These are phyloP conservation scores for Nigrospora oryzae DNA, from an alignment of 2,329 filamentous ascomycete genomes.

Conservation along the genomic window DNA sequence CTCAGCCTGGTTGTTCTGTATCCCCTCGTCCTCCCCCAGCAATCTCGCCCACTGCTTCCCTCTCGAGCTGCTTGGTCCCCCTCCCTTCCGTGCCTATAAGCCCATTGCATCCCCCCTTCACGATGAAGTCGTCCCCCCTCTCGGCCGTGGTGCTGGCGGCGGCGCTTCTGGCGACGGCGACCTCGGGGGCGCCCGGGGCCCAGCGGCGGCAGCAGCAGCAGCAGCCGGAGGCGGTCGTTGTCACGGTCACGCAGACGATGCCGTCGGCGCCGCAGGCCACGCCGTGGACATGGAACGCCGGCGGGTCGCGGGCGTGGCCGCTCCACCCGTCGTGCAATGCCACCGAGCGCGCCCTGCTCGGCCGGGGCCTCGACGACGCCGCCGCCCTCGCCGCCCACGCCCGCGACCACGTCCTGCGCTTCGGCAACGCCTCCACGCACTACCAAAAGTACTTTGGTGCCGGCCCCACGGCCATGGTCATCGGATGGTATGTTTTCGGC, in stretches of 20 bases:
- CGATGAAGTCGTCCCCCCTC: neutral
- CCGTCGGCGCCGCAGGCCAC: conserved; percentile 1
- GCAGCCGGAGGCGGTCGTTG: neutral
- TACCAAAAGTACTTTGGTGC: conserved; percentile 61
- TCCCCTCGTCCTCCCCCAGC: too few species aligned
- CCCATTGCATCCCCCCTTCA: neutral
- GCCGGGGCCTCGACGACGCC: conserved; percentile 48
- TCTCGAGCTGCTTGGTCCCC: neutral
- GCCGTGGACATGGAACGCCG: conserved; percentile 8
- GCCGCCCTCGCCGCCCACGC: conserved; percentile 51
- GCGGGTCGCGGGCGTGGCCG: conserved; percentile 20
- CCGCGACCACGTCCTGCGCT: conserved; percentile 50
- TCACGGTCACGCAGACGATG: conserved; percentile 7
- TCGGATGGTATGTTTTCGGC: conserved; percentile 46
- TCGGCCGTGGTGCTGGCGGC: neutral
- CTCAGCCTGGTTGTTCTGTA: too few species aligned
- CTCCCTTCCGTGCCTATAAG: too few species aligned
- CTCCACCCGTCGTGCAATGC: conserved; percentile 61
- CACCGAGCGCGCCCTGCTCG: conserved; percentile 49
- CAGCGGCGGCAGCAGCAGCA: conserved; percentile 3
- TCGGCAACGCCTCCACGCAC: conserved; percentile 47
- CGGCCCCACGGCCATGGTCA: conserved; percentile 43
- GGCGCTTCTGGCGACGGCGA: conserved; percentile 3
- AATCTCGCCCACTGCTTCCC: neutral
- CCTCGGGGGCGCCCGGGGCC: conserved; percentile 1